Percentiles rank a stretch among this genome's conserved stretches.
Evolutionary conservation across 2,329 filamentous ascomycete species (phyloP).

Genomic region (Nannizzia gypsea): DNA sequence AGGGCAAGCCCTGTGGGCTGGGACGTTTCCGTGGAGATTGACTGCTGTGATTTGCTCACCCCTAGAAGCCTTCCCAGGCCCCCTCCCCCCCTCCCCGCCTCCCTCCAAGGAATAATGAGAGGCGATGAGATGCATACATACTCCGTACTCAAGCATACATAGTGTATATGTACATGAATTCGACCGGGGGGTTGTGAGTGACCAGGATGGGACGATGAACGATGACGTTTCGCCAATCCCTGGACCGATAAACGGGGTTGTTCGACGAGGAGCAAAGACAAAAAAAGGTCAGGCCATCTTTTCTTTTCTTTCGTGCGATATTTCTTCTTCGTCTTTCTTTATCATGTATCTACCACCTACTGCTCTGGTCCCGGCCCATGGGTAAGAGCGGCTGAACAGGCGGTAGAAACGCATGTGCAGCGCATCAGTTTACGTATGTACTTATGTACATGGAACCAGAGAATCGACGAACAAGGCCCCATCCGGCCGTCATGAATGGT

Average conservation of each 20-base stretch:
- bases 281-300: background rate
- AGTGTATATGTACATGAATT: background rate
- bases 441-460: too few species aligned
- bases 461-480: too few species aligned
- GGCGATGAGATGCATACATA: background rate
- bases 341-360: too few species aligned
- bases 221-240: constrained; percentile 4
- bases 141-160: too few species aligned
- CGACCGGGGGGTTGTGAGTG: background rate
- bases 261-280: background rate
- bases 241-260: background rate
- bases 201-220: background rate
- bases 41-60: background rate
- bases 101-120: background rate
- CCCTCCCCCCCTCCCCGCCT: background rate
- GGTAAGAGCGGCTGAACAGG: too few species aligned
- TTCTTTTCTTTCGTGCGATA: background rate
- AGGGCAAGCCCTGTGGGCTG: background rate
- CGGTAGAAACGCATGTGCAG: too few species aligned
- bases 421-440: too few species aligned
- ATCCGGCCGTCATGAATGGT: background rate
- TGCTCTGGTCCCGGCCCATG: too few species aligned
- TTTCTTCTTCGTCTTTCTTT: background rate
- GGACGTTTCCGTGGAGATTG: background rate
- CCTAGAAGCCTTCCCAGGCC: too few species aligned